Base-by-base conservation (phyloP, 129 eudicot genomes). In the Ambrosia trifida region DNA sequence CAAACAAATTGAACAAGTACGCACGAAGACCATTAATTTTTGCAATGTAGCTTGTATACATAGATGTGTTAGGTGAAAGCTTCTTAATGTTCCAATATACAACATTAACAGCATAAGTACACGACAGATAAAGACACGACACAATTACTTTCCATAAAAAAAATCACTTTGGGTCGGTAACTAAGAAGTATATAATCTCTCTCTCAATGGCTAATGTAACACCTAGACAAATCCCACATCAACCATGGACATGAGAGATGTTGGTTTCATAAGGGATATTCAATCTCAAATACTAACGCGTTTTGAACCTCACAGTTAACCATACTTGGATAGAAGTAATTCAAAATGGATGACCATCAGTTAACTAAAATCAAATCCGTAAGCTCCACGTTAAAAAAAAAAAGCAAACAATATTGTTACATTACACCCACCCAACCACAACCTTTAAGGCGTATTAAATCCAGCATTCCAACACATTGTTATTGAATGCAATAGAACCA, bases 21-120 rank as follows among this genome's bases (percentile, higher is more conserved):
- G 5, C 30, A 52, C 7, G 31, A 52, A 17, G 18, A 18, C 59
- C 35, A 56, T 56, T 20, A 56, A 20, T 10, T 56, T 56, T 56
- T 9, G 7, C 31, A 31, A 12, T 58, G 38, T 58, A 58, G 40
- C 36, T 57, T 28, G 16, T 4, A 2, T 28, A 11, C 33, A 31
- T 58, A 58, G 40, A 58, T 58, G 14, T 30, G 17, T 54, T 54
- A 54, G 33, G 32, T 54, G 62, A 12, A 54, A 54, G 62, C 35
- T 20, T 54, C 62, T 33, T 20, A 54, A 24, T 14, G n/a, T 54
- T 54, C 5, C n/a, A 20, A 19, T 54, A 54, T 20, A 24, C 35
- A 24, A 19, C 62, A 54, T 49, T 4, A 49, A 24, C 35, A 24
- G 8, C 62, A 54, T 49, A n/a, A 49, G 20, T 14, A 49, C 56